Evolutionary conservation across 306 rosid genomes (phyloP), one percentile per base, ranked within the genome.

Genomic region (Prunus padus): DNA sequence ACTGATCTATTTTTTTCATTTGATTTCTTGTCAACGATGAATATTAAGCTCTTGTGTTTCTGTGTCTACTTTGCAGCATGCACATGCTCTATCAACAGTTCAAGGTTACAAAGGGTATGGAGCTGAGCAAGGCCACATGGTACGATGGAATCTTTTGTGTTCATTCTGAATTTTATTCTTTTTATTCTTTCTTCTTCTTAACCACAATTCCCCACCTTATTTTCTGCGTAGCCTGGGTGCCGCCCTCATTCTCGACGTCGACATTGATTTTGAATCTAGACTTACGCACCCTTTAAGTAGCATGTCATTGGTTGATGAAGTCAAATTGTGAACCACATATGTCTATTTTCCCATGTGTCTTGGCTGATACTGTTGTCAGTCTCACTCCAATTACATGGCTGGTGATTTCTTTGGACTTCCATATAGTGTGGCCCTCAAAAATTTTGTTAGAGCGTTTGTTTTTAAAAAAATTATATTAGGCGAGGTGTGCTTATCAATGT

Each of bases 71-170:
- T 77, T 78, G 84, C 86, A 86, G 96, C 81, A 81, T 79, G 87
- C 88, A 40, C 23, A 33, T 22, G 81, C 80, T 74, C 76, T 88
- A 30, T 83, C 96, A 45, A 88, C 93, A 5, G 71, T 68, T 49
- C 46, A 82, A 74, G 93, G 93, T 64, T 90, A 87, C 75, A 82
- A 61, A 20, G 96, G 96, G 11, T 90, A 90, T 72, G 96, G 96
- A 73, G 82, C 81, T 55, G 96, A 88, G 86, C 93, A 88, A 82
- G 96, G 96, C 66, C 65, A 82, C 76, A 56, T 22, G 89, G 96
- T 90, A 85, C 20, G 67, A 28, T 42, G 47, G 51, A 52, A 14
- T 8, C 30, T 23, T 14, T 25, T 10, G 37, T 42, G 8, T 4
- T 15, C 13, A 26, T 47, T 75, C 64, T 18, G 30, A 56, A 2